These are phyloP conservation scores for Suillus subluteus DNA, from an alignment of 768 basidiomycete species.

Conservation along the genomic window DNA sequence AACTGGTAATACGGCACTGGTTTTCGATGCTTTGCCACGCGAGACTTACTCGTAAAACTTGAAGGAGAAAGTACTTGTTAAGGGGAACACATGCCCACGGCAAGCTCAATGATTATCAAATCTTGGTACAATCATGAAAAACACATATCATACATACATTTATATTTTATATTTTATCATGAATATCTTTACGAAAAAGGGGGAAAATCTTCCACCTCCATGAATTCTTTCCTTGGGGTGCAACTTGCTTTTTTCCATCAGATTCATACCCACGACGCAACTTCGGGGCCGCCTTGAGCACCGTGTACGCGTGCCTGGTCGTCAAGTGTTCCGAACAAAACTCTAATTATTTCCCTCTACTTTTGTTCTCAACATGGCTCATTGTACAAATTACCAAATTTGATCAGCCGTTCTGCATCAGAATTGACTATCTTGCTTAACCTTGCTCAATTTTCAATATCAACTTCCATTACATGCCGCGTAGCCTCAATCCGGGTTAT, in stretches of 20 bases:
- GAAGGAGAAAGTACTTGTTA: constrained; percentile 26
- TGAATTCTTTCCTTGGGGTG: constrained; percentile 10
- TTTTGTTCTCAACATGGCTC: constrained; percentile 13
- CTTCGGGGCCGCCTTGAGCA: constrained; percentile 20
- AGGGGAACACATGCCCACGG: constrained; percentile 50
- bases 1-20: constrained; percentile 26
- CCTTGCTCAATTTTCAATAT: constrained; percentile 1
- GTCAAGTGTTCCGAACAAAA: constrained; percentile 25
- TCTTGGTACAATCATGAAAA: neutral
- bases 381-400: constrained; percentile 3
- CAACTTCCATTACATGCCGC: neutral
- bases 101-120: constrained; percentile 10
- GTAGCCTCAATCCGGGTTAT: neutral
- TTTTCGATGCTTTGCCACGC: constrained; percentile 47
- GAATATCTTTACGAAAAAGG: neutral
- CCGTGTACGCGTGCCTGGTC: constrained; percentile 33
- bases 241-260: constrained; percentile 5
- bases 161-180: neutral
- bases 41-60: constrained; percentile 33
- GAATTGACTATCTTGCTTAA: constrained; percentile 5
- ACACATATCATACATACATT: neutral
- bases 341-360: constrained; percentile 15
- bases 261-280: constrained; percentile 14
- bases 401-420: constrained; percentile 8
- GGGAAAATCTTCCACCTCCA: constrained; percentile 7